A percentile compares a stretch with the other conserved stretches of the same genome.
Evolutionary conservation across 805 yeast species (phyloP).

Genomic region (Schizosaccharomyces octosporus): DNA sequence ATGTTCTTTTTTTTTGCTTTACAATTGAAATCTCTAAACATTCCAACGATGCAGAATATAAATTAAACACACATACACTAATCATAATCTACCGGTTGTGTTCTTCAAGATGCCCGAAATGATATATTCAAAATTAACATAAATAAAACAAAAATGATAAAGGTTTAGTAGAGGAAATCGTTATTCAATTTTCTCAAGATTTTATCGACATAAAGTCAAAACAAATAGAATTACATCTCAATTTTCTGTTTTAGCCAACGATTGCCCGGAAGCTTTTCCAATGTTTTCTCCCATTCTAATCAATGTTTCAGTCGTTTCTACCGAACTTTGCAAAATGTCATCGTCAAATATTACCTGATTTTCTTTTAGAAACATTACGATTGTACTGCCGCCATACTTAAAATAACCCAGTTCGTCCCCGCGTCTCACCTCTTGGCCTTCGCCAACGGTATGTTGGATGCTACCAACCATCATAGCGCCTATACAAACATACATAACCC

Average conservation of each 20-base stretch:
- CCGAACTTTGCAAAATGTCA: slow-evolving; percentile 48
- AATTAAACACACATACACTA: too few species aligned
- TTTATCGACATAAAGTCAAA: too few species aligned
- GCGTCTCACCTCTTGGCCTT: slow-evolving; percentile 31
- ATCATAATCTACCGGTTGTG: too few species aligned
- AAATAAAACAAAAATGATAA: too few species aligned
- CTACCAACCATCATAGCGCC: slow-evolving; percentile 99
- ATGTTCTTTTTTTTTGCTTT: too few species aligned
- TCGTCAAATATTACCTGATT: slow-evolving; percentile 30
- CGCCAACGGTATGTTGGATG: slow-evolving; percentile 40
- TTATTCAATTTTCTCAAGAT: too few species aligned
- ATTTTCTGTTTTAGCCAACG: neutral
- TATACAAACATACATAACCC: slow-evolving; percentile 50
- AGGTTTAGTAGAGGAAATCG: too few species aligned
- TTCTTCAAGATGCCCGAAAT: too few species aligned
- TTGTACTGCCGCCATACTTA: slow-evolving; percentile 88
- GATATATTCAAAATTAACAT: too few species aligned
- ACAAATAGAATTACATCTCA: neutral
- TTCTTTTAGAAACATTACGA: slow-evolving; percentile 36
- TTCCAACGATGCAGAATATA: too few species aligned
- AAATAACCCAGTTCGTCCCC: slow-evolving; percentile 83
- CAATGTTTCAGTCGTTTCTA: slow-evolving; percentile 50
- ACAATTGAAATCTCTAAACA: too few species aligned
- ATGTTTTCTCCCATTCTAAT: slow-evolving; percentile 9
- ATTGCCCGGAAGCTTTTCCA: neutral